Percentiles rank a stretch among this genome's conserved stretches.
These are phyloP conservation scores for Penicillium lagena DNA, from an alignment of 495 filamentous ascomycete species.

Conservation along the genomic window DNA sequence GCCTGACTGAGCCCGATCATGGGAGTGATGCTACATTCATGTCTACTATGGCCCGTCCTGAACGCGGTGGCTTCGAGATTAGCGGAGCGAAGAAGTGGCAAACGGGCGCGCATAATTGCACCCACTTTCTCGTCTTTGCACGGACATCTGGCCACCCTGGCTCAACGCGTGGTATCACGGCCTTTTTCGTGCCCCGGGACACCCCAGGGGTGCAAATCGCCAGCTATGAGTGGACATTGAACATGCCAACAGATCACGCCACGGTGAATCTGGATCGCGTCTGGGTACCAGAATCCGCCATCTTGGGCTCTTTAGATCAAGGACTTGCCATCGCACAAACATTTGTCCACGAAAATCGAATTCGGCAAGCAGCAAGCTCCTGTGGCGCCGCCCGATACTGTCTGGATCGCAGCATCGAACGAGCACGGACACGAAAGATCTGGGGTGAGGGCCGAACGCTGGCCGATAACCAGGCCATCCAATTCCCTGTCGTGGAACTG, in stretches of 20 bases:
- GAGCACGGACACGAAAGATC: conserved; percentile 42
- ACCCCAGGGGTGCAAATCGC: conserved; percentile 40
- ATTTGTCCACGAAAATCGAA: conserved; percentile 57
- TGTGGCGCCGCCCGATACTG: conserved; percentile 52
- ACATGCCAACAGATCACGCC: conserved; percentile 58
- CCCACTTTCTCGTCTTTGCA: conserved; percentile 54
- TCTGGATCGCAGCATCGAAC: conserved; percentile 45
- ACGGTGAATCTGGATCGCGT: conserved; percentile 44
- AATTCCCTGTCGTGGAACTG: conserved; percentile 55
- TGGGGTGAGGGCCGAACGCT: conserved; percentile 46
- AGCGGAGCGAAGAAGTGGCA: conserved; percentile 57
- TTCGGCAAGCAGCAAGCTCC: conserved; percentile 53
- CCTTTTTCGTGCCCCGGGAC: conserved; percentile 46
- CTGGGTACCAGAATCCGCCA: conserved; percentile 38
- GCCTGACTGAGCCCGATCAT: conserved; percentile 54
- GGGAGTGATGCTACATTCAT: conserved; percentile 56
- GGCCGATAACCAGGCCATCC: conserved; percentile 52
- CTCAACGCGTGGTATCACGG: conserved; percentile 45
- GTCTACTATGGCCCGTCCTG: conserved; percentile 38
- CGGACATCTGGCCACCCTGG: conserved; percentile 43
- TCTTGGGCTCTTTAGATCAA: conserved; percentile 40
- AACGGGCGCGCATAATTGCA: conserved; percentile 51
- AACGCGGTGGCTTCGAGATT: conserved; percentile 41
- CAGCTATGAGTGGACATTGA: conserved; percentile 55
- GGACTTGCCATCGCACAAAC: conserved; percentile 53